These are phyloP conservation scores for Mycena vulgaris DNA, from an alignment of 768 basidiomycete species.

Conservation along the genomic window DNA sequence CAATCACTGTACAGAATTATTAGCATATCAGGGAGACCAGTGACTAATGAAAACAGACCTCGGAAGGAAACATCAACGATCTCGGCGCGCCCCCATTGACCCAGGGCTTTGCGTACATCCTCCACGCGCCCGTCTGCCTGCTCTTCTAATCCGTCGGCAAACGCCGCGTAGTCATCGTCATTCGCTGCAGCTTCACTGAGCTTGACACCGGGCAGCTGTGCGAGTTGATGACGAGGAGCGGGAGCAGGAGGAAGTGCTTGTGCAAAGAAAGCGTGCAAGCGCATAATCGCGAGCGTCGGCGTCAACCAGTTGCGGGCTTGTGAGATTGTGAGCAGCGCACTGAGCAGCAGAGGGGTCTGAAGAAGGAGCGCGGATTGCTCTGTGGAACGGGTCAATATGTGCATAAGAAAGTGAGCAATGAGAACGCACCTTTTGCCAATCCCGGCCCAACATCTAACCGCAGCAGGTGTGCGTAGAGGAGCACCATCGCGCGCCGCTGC, in stretches of 20 bases:
- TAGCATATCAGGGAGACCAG: background rate
- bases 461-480: conserved; percentile 90
- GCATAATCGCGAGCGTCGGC: conserved; percentile 84
- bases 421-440: conserved; percentile 77
- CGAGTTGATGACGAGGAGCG: conserved; percentile 60
- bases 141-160: conserved; percentile 66
- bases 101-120: conserved; percentile 76
- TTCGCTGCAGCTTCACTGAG: conserved; percentile 61
- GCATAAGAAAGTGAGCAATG: background rate
- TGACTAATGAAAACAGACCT: conserved; percentile 62
- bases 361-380: conserved; percentile 83
- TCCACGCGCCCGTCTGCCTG: conserved; percentile 63
- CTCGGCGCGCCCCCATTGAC: conserved; percentile 83
- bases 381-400: conserved; percentile 46
- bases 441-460: conserved; percentile 68
- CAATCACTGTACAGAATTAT: conserved; percentile 75
- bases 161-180: conserved; percentile 60
- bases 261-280: conserved; percentile 84
- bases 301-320: conserved; percentile 92
- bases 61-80: conserved; percentile 89
- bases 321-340: conserved; percentile 85
- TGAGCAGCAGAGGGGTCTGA: conserved; percentile 80
- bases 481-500: conserved; percentile 71
- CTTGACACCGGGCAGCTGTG: conserved; percentile 86
- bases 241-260: conserved; percentile 85